Evolutionary conservation across 2,329 filamentous ascomycete species (phyloP).

Genomic region (Nigrograna mackinnonii): DNA sequence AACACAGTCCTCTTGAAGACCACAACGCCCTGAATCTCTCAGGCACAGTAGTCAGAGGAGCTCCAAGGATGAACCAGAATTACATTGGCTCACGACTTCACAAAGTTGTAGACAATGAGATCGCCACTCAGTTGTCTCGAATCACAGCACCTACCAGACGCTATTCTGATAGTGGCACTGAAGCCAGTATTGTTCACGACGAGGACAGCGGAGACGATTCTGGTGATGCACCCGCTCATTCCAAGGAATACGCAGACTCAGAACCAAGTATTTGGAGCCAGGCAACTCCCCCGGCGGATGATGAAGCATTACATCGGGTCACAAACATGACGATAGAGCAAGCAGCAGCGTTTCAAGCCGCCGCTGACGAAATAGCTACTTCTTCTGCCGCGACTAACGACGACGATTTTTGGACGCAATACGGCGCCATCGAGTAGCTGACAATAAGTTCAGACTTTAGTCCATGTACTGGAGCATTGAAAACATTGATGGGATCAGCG

Average conservation of each 20-base stretch:
- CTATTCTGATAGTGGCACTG: slow-evolving; percentile 1
- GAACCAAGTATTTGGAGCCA: not conserved
- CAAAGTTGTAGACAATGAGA: not conserved
- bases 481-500: too few relatives aligned
- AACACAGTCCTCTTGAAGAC: not conserved
- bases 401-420: slow-evolving; percentile 8
- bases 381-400: not conserved
- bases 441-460: too few relatives aligned
- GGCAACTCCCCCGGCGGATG: not conserved
- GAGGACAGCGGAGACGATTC: not conserved
- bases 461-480: too few relatives aligned
- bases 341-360: too few relatives aligned
- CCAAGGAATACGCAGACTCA: not conserved
- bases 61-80: too few relatives aligned
- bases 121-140: not conserved
- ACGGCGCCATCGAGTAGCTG: too few relatives aligned
- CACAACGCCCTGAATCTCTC: too few relatives aligned
- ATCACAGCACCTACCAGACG: slow-evolving; percentile 13
- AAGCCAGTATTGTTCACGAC: slow-evolving; percentile 4
- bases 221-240: not conserved
- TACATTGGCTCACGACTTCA: not conserved
- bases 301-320: too few relatives aligned
- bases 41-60: too few relatives aligned
- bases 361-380: not conserved
- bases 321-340: too few relatives aligned